Evolutionary conservation across 2,329 filamentous ascomycete genomes (phyloP).

Genomic region (Pleoardoris graminearum): DNA sequence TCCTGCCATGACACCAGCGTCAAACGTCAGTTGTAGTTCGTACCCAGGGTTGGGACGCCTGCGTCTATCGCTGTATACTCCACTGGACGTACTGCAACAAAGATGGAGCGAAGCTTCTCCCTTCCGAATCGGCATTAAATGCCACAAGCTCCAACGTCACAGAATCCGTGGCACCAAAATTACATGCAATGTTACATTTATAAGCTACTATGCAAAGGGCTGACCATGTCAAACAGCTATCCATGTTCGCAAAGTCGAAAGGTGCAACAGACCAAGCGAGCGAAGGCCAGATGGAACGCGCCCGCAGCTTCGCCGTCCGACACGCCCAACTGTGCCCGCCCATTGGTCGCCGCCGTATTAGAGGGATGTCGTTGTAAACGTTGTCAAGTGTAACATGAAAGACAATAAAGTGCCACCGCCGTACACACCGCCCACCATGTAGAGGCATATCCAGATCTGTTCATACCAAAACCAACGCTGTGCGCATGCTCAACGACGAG

Average conservation of each 20-base stretch:
- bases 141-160: not conserved
- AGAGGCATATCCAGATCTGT: conserved; percentile 1
- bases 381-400: conserved; percentile 2
- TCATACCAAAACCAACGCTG: not conserved
- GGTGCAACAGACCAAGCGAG: not conserved
- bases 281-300: not conserved
- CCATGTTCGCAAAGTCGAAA: not conserved
- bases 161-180: not conserved
- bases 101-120: too few relatives aligned
- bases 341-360: not conserved
- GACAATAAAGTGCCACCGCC: not conserved
- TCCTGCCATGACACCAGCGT: not conserved
- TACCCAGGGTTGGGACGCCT: not conserved
- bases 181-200: not conserved
- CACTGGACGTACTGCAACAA: too few relatives aligned
- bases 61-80: not conserved
- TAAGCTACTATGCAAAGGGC: not conserved
- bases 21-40: not conserved
- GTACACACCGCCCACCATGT: not conserved
- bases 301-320: not conserved
- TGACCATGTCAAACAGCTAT: conserved; percentile 2
- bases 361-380: conserved; percentile 5
- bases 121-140: too few relatives aligned
- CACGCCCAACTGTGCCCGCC: not conserved
- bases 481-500: conserved; percentile 1